Evolutionary conservation across 139 green algal species (phyloP).

Genomic region (Desmodesmus armatus): DNA sequence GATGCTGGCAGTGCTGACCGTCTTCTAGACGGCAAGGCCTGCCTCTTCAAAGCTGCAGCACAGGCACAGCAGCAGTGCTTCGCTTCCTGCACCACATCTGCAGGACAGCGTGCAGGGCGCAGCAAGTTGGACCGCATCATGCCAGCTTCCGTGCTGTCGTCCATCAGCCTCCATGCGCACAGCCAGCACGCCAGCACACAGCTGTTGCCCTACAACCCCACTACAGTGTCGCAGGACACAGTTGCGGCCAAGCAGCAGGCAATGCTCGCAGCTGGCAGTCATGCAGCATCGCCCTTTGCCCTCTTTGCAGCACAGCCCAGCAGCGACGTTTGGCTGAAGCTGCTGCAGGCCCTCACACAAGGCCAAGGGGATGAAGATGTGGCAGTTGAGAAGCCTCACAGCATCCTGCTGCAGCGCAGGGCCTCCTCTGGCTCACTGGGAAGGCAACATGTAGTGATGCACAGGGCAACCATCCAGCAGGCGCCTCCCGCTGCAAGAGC

Average conservation of each 20-base stretch:
- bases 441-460: too few relatives aligned
- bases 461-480: too few relatives aligned
- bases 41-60: too few relatives aligned
- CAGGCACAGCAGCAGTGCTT: too few relatives aligned
- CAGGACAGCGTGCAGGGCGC: neutral
- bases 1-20: too few relatives aligned
- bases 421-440: too few relatives aligned
- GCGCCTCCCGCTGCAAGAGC: too few relatives aligned
- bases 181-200: neutral
- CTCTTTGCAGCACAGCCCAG: conserved; percentile 3
- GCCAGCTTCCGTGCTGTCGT: too few relatives aligned
- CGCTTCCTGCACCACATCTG: too few relatives aligned
- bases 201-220: neutral
- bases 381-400: neutral
- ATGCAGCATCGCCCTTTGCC: neutral
- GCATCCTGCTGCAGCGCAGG: neutral
- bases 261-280: neutral
- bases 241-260: too few relatives aligned
- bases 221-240: neutral
- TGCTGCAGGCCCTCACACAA: neutral
- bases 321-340: neutral
- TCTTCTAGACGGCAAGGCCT: too few relatives aligned
- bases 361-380: neutral
- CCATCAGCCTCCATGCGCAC: too few relatives aligned
- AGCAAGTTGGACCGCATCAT: neutral